Conservation (phyloP, 176 grass and related monocot genomes). For the Pharus latifolius region DNA sequence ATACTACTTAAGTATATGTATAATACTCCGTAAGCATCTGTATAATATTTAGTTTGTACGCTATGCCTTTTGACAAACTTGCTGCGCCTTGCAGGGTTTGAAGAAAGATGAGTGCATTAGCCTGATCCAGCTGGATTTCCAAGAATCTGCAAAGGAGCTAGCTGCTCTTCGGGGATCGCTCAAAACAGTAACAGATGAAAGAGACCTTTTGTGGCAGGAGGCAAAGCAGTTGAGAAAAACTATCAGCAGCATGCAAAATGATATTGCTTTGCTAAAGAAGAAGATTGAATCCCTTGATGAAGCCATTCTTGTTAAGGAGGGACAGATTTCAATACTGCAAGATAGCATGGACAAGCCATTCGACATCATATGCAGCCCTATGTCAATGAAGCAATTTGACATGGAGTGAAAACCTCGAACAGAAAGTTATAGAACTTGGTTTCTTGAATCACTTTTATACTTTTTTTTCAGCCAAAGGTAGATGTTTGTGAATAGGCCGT, state of each 20-base stretch:
- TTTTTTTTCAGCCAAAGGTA: background rate
- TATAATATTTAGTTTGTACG: background rate
- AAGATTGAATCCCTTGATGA: conserved; percentile 77
- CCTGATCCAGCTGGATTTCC: conserved; percentile 58
- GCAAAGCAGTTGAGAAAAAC: conserved; percentile 32
- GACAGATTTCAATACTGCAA: conserved; percentile 74
- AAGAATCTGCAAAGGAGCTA: conserved; percentile 60
- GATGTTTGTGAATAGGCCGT: conserved; percentile 17
- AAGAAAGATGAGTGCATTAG: conserved; percentile 59
- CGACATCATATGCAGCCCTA: conserved; percentile 41
- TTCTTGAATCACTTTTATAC: background rate
- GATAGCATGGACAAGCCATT: conserved; percentile 59
- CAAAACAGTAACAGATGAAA: conserved; percentile 60
- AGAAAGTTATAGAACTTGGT: background rate
- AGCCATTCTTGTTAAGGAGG: conserved; percentile 68
- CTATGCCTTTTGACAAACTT: background rate
- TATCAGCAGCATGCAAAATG: conserved; percentile 30
- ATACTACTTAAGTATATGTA: too few species aligned
- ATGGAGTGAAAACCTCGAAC: conserved; percentile 19
- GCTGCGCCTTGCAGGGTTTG: conserved; percentile 28
- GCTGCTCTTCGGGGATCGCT: conserved; percentile 44
- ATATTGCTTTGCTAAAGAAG: conserved; percentile 33
- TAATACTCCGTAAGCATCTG: background rate
- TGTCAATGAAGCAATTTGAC: conserved; percentile 32
- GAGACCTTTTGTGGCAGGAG: conserved; percentile 64